These are phyloP conservation scores for Aureobasidium sp. DNA, from an alignment of 2,329 filamentous ascomycete genomes.

Conservation along the genomic window DNA sequence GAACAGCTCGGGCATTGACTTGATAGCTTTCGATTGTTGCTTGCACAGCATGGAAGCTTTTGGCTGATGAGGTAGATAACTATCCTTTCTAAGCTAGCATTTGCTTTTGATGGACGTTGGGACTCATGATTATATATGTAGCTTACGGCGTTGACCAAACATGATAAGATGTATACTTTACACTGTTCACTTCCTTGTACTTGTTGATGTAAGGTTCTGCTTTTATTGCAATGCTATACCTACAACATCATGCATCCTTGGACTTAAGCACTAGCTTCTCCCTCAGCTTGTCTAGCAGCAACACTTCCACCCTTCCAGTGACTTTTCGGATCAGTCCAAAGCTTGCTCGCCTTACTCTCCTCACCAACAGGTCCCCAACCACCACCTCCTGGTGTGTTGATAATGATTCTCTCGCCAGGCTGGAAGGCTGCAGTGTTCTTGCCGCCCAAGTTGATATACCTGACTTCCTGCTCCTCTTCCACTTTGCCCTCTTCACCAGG, in stretches of 20 bases:
- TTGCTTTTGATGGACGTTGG: background rate
- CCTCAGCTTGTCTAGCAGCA: slow-evolving; percentile 45
- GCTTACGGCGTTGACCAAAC: background rate
- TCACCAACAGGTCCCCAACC: slow-evolving; percentile 61
- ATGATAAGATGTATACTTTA: background rate
- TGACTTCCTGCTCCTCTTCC: slow-evolving; percentile 29
- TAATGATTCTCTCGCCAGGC: slow-evolving; percentile 67
- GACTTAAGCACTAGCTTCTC: slow-evolving; percentile 33
- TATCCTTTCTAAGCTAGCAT: background rate
- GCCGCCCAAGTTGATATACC: slow-evolving; percentile 63
- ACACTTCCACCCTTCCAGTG: slow-evolving; percentile 54
- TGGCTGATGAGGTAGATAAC: background rate
- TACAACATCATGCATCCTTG: background rate
- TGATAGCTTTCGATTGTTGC: background rate
- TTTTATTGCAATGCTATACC: too few species aligned
- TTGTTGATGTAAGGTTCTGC: too few species aligned
- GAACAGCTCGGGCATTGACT: background rate
- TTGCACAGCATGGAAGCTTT: background rate
- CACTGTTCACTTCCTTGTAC: background rate
- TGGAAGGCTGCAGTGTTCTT: slow-evolving; percentile 75
- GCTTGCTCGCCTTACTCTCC: slow-evolving; percentile 41
- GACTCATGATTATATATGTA: background rate
- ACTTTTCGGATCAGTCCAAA: slow-evolving; percentile 47
- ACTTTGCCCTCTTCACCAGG: slow-evolving; percentile 23
- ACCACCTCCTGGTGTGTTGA: slow-evolving; percentile 70